Evolutionary conservation across 495 filamentous ascomycete species (phyloP).

Genomic region (Bryoglossum gracile): DNA sequence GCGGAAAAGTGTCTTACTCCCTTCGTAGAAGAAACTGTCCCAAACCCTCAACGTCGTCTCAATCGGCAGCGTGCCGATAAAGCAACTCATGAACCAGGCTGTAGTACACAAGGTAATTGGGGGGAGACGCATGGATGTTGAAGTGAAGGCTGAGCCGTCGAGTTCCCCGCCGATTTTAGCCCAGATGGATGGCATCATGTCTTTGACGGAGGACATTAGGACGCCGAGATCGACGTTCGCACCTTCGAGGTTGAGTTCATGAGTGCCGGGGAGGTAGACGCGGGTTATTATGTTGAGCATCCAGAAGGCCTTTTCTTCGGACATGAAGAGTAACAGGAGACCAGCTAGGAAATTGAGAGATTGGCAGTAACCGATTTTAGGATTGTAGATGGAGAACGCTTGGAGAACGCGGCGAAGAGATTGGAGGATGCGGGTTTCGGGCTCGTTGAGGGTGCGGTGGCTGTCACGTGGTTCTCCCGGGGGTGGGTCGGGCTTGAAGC

Average conservation of each 20-base stretch:
- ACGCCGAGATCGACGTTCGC: constrained; percentile 94
- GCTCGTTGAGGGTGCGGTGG: constrained; percentile 24
- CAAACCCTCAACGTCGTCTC: constrained; percentile 88
- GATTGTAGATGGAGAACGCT: constrained; percentile 84
- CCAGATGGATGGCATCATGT: constrained; percentile 81
- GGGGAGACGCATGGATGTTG: constrained; percentile 49
- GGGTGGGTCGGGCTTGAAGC: constrained; percentile 70
- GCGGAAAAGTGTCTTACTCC: constrained; percentile 89
- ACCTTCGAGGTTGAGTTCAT: constrained; percentile 85
- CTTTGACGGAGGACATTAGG: constrained; percentile 76
- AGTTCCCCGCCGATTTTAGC: constrained; percentile 76
- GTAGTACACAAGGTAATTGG: constrained; percentile 90
- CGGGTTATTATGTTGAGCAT: constrained; percentile 89
- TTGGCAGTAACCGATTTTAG: constrained; percentile 90
- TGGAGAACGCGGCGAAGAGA: constrained; percentile 79
- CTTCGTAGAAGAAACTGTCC: constrained; percentile 95
- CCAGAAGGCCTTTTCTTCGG: constrained; percentile 89
- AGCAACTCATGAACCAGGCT: constrained; percentile 98
- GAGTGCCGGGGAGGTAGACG: constrained; percentile 82
- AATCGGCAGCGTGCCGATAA: constrained; percentile 86
- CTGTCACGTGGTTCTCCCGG: constrained; percentile 8
- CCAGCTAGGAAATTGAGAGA: constrained; percentile 97
- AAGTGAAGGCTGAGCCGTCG: constrained; percentile 41
- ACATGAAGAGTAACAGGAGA: constrained; percentile 84
- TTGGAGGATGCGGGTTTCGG: constrained; percentile 70